Base-by-base conservation (phyloP, 2,329 filamentous ascomycete genomes). In the Pseudogymnoascus sp. region DNA sequence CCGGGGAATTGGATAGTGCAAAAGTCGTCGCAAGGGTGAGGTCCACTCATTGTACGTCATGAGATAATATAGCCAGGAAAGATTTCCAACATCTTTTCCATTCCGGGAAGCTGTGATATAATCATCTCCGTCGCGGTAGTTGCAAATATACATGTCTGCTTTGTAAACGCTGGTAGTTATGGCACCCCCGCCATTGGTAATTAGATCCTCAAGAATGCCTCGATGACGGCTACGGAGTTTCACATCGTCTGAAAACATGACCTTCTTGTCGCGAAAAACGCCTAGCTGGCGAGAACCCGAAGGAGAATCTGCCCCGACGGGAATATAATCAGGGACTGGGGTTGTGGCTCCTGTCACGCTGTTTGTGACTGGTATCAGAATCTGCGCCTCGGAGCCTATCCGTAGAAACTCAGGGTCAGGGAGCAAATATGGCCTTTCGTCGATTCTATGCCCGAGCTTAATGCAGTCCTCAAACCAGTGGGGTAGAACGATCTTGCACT, bases 401-500 rank as follows among this genome's bases (percentile, higher is more conserved):
- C 79, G 80, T n/a, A 96, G 78, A 35, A 96, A 89, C 67, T 95
- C 91, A 1, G 94, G 90, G 67, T 97, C 81, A 1, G 94, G 94
- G 1, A 97, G 81, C 19, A 84, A 77, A 72, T 99, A 99, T 0
- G 94, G 94, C 5, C 80, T 78, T 73, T 99, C 94, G 68, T 91
- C 89, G 68, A 99, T 97, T 64, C 90, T 86, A 74, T 91, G 92
- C 59, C 93, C 92, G 28, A 99, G 84, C 75, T 90, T 94, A 68
- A 99, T 84, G 75, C 94, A 99, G 73, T 97, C 93, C 69, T 97
- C 93, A 72, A 99, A 97, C 91, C 94, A 97, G 72, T 97, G 94
- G 38, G 94, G 94, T 60, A 99, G 80, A 16, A 99, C 90, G 64
- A 97, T 88, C 75, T 91, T 92, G 74, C 85, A 85, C 62, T 85